Base-by-base conservation (phyloP, 768 basidiomycete genomes). In the Phanerodontia chrysosporium region DNA sequence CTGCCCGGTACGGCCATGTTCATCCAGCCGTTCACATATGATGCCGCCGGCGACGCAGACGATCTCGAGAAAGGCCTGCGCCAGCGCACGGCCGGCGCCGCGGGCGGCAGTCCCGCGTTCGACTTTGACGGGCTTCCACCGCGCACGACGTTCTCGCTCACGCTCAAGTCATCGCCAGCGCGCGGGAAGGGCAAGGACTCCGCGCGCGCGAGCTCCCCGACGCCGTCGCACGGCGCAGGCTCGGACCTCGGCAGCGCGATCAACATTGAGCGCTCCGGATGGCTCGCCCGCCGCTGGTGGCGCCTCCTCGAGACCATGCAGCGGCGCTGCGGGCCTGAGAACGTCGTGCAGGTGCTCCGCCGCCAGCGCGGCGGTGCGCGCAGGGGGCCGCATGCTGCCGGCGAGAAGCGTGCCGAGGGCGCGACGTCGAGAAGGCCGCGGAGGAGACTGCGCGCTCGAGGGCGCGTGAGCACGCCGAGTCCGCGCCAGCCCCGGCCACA, bases 81-180 rank as follows among this genome's bases (percentile, higher is more conserved):
- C 51, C 32, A 49, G 18, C 59, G 59, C 32, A n/a, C 51, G 14
- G 59, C 58, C 16, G 67, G 65, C 30, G 22, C 32, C 10, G 7
- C 39, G 21, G 42, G 46, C 46, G 52, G 52, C 13, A 46, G 57
- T 60, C 29, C 60, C 53, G 61, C 61, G 48, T 75, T 74, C 61
- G 72, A 75, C 59, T 75, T 74, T 51, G 72, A 74, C 58, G 69
- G 67, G 16, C 68, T 75, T n/a, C 73, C 73, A 14, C 60, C 68
- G 51, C 55, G 66, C 24, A 51, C 32, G 51, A 24, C 51, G 51
- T 24, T 48, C 16, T 29, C 24, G 27, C 21, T 24, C 35, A 12
- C 44, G 49, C 56, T 21, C n/a, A 5, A 24, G 30, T n/a, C 29
- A n/a, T 29, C 45, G 35, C 54, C 5, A 4, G 55, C 46, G 45